These are phyloP conservation scores for Oropetium thomaeum DNA, from an alignment of 176 grass and related monocot species.

Conservation along the genomic window DNA sequence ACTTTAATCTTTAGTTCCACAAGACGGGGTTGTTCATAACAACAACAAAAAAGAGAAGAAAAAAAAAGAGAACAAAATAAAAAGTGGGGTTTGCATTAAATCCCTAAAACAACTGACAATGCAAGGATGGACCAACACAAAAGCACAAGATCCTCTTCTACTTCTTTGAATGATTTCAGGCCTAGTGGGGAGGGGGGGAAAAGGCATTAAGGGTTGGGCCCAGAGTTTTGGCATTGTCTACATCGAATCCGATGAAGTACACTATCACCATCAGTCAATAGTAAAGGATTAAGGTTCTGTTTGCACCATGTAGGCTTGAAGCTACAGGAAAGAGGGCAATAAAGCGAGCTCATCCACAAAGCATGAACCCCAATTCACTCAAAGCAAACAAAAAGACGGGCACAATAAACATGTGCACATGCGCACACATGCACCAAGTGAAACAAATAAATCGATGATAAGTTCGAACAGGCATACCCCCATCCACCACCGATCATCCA, in stretches of 20 bases:
- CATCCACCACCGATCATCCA: constrained; percentile 18
- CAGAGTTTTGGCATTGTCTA: constrained; percentile 6
- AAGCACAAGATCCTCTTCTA: neutral
- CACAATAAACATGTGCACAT: constrained; percentile 42
- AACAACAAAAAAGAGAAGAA: neutral
- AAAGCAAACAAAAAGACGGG: constrained; percentile 28
- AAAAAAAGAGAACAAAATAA: neutral
- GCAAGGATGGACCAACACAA: neutral
- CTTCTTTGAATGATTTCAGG: neutral
- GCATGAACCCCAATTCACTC: constrained; percentile 45
- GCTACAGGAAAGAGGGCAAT: neutral
- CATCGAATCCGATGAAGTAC: neutral
- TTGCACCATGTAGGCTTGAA: neutral
- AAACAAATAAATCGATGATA: constrained; percentile 23
- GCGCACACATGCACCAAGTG: constrained; percentile 35
- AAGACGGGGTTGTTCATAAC: neutral
- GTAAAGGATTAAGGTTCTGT: neutral
- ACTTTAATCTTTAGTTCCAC: neutral
- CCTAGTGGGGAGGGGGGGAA: constrained; percentile 17
- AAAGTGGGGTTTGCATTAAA: constrained; percentile 19
- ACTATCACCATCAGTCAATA: neutral
- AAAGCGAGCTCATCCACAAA: constrained; percentile 33
- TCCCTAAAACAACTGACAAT: neutral
- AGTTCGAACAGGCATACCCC: constrained; percentile 26
- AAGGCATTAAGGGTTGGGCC: neutral